Conservation (phyloP, 768 basidiomycete genomes). For the Pleurotus pulmonarius region DNA sequence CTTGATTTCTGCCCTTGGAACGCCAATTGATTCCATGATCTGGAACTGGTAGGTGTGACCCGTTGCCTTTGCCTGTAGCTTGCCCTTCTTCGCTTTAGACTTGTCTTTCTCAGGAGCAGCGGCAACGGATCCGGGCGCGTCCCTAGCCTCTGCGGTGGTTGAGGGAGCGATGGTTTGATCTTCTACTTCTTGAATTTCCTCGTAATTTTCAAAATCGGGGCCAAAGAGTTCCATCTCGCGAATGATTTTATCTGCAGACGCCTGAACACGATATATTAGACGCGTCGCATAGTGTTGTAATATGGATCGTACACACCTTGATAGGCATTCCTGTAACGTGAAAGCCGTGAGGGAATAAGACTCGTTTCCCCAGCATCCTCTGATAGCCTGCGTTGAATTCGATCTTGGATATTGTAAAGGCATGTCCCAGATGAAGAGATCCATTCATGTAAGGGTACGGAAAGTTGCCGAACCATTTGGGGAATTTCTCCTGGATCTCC, state of each 20-base stretch:
- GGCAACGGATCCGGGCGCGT: constrained; percentile 35
- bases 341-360: constrained; percentile 95
- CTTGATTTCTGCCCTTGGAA: constrained; percentile 88
- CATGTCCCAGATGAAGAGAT: constrained; percentile 93
- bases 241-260: constrained; percentile 95
- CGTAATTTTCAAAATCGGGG: constrained; percentile 75
- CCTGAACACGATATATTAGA: constrained; percentile 38
- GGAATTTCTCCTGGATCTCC: constrained; percentile 71
- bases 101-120: constrained; percentile 40
- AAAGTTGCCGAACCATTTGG: constrained; percentile 98
- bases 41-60: constrained; percentile 97
- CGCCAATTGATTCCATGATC: constrained; percentile 93
- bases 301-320: constrained; percentile 61
- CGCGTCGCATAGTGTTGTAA: neutral
- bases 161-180: constrained; percentile 24
- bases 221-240: constrained; percentile 98
- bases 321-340: constrained; percentile 99
- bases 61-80: constrained; percentile 88
- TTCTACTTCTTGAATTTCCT: constrained; percentile 40
- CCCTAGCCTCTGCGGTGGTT: neutral
- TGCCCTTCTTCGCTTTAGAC: constrained; percentile 92
- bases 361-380: constrained; percentile 90
- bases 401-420: constrained; percentile 96
- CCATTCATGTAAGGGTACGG: constrained; percentile 99
- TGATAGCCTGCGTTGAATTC: constrained; percentile 96